Conservation (phyloP, 2,329 filamentous ascomycete species). For the Phaeosphaeriaceae sp. region DNA sequence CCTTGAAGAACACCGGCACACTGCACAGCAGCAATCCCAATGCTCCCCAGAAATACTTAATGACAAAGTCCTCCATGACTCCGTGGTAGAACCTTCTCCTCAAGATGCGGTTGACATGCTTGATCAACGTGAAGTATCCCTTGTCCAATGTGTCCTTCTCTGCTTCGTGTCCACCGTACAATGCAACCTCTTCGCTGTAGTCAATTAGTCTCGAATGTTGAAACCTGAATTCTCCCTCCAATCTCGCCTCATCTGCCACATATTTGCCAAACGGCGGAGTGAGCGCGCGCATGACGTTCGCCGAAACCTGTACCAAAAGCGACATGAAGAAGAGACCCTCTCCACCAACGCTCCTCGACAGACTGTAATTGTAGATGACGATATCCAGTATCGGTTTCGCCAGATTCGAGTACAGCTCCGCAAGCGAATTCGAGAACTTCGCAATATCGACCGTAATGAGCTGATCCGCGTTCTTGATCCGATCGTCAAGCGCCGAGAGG, state of each 20-base stretch:
- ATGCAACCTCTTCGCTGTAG: constrained; percentile 91
- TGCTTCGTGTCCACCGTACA: constrained; percentile 89
- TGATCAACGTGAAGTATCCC: constrained; percentile 98
- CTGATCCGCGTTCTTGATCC: constrained; percentile 98
- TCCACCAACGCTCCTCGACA: constrained; percentile 93
- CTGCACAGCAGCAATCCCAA: constrained; percentile 90
- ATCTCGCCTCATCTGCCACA: constrained; percentile 90
- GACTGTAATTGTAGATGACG: constrained; percentile 93
- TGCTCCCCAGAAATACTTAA: constrained; percentile 99
- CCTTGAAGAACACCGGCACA: constrained; percentile 93
- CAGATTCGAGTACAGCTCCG: constrained; percentile 94
- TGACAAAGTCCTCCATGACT: constrained; percentile 99
- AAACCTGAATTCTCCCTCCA: constrained; percentile 96
- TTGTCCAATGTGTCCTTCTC: constrained; percentile 98
- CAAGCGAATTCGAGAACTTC: constrained; percentile 93
- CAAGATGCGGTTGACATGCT: constrained; percentile 96
- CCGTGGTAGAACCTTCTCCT: constrained; percentile 92
- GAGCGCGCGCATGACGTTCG: constrained; percentile 89
- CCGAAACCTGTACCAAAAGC: constrained; percentile 89
- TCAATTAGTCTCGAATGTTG: constrained; percentile 95
- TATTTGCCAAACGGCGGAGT: constrained; percentile 98
- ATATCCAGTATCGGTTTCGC: constrained; percentile 95
- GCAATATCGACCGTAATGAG: constrained; percentile 96
- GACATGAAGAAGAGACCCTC: constrained; percentile 97
- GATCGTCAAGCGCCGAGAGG: constrained; percentile 91